phyloP scores from a whole-genome alignment of 2,329 filamentous ascomycete species.

The Diaporthe citriasiana region DNA sequence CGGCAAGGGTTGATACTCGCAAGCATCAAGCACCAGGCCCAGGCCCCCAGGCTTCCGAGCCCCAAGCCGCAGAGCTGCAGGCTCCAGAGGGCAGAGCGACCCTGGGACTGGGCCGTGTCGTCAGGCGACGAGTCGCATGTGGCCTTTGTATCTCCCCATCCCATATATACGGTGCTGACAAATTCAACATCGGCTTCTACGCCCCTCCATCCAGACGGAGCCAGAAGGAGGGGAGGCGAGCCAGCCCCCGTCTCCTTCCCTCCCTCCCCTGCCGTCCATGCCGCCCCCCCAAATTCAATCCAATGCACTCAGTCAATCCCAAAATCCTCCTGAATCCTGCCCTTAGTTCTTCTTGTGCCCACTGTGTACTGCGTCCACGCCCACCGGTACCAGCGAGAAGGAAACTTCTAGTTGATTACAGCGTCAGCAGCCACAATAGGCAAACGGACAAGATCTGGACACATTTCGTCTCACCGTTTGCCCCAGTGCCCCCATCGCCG shows the following conservation, averaged over 20 bases:
- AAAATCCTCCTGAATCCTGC: slow-evolving; percentile 40
- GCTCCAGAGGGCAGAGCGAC: background rate
- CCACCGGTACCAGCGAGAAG: slow-evolving; percentile 20
- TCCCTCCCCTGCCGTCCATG: slow-evolving; percentile 14
- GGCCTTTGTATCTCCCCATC: slow-evolving; percentile 27
- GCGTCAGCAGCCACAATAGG: slow-evolving; percentile 7
- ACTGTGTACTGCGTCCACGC: slow-evolving; percentile 36
- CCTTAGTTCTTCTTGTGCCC: background rate
- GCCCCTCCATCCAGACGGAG: slow-evolving; percentile 42
- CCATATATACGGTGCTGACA: slow-evolving; percentile 44
- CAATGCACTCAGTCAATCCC: slow-evolving; percentile 9
- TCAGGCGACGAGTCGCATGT: slow-evolving; percentile 22
- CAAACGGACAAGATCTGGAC: slow-evolving; percentile 23
- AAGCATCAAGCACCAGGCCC: slow-evolving; percentile 11
- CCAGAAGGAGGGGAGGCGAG: slow-evolving; percentile 9
- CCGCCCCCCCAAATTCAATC: background rate
- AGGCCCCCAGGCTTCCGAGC: background rate
- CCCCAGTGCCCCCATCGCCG: background rate
- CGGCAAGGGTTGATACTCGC: slow-evolving; percentile 17
- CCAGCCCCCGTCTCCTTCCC: slow-evolving; percentile 14
- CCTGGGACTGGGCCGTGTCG: slow-evolving; percentile 24
- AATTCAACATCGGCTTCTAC: slow-evolving; percentile 47
- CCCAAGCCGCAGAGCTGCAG: slow-evolving; percentile 10
- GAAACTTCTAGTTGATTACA: slow-evolving; percentile 26
- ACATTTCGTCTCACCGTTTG: slow-evolving; percentile 19